These are phyloP conservation scores for Rhododendron henanense DNA, from an alignment of 148 eudicot genomes.

Conservation along the genomic window DNA sequence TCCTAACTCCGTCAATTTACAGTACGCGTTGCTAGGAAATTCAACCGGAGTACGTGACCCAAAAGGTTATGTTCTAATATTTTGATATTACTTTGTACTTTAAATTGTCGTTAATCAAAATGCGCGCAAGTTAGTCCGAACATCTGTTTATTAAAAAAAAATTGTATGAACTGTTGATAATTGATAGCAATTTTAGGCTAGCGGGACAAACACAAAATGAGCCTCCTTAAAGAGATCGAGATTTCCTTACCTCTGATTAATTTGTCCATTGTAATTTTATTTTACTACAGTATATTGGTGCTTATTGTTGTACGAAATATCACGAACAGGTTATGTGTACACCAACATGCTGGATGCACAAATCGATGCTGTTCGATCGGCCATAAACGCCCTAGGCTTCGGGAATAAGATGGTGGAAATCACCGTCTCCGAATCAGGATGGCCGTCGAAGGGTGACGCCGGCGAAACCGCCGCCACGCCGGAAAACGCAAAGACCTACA, in stretches of 20 bases:
- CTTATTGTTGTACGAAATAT: not conserved
- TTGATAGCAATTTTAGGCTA: too few species aligned
- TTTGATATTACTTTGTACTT: not conserved
- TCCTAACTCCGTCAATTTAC: constrained; percentile 21
- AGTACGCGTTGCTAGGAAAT: constrained; percentile 41
- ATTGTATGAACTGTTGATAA: too few species aligned
- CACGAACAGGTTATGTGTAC: constrained; percentile 18
- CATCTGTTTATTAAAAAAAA: too few species aligned
- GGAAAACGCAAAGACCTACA: constrained; percentile 36
- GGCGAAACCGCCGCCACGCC: constrained; percentile 28
- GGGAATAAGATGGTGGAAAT: constrained; percentile 23
- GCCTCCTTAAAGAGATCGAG: not conserved
- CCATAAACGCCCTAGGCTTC: constrained; percentile 32
- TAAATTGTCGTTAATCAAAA: not conserved
- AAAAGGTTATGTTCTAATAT: constrained; percentile 15
- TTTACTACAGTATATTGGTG: not conserved
- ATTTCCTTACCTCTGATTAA: too few species aligned
- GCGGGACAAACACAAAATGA: not conserved
- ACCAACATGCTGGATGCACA: constrained; percentile 42
- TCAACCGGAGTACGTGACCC: constrained; percentile 35
- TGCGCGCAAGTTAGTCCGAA: too few species aligned
- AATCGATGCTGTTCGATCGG: constrained; percentile 34
- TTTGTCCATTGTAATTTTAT: not conserved
- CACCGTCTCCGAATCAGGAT: constrained; percentile 37
- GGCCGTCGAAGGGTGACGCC: constrained; percentile 39